These are phyloP conservation scores for Halophytophthora polymorphica DNA, from an alignment of 352 stramenopile genomes.

Conservation along the genomic window DNA sequence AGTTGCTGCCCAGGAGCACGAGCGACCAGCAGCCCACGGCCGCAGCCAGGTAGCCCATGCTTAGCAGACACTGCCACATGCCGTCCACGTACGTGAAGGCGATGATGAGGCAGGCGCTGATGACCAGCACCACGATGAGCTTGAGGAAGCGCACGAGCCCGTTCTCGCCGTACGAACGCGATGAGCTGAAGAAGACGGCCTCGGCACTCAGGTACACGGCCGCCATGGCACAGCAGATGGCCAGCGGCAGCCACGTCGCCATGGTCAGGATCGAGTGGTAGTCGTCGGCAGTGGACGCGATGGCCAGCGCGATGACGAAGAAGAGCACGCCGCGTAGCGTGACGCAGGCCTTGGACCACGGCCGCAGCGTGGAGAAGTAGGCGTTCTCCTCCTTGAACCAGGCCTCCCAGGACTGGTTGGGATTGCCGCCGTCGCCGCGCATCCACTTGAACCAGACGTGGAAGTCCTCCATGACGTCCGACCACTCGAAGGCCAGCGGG, in stretches of 20 bases:
- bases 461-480: constrained; percentile 90
- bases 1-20: constrained; percentile 87
- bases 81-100: constrained; percentile 66
- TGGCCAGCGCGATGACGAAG: constrained; percentile 81
- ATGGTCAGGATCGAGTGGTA: constrained; percentile 64
- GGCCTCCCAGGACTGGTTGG: constrained; percentile 93
- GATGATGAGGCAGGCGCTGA: constrained; percentile 70
- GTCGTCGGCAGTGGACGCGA: constrained; percentile 67
- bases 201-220: constrained; percentile 66
- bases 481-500: constrained; percentile 96
- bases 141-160: constrained; percentile 72
- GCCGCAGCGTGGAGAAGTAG: constrained; percentile 88
- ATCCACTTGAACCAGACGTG: constrained; percentile 93
- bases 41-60: constrained; percentile 91
- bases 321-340: constrained; percentile 90
- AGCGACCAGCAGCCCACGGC: constrained; percentile 84
- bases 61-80: constrained; percentile 89
- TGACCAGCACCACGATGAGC: constrained; percentile 70
- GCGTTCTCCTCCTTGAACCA: constrained; percentile 96
- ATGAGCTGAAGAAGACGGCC: constrained; percentile 55
- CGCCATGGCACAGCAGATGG: constrained; percentile 48
- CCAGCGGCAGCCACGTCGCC: constrained; percentile 55
- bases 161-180: constrained; percentile 45
- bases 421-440: constrained; percentile 88
- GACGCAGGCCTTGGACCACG: constrained; percentile 89